These are phyloP conservation scores for Coix lacrymajobi DNA, from an alignment of 176 grass and related monocot species.

Conservation along the genomic window DNA sequence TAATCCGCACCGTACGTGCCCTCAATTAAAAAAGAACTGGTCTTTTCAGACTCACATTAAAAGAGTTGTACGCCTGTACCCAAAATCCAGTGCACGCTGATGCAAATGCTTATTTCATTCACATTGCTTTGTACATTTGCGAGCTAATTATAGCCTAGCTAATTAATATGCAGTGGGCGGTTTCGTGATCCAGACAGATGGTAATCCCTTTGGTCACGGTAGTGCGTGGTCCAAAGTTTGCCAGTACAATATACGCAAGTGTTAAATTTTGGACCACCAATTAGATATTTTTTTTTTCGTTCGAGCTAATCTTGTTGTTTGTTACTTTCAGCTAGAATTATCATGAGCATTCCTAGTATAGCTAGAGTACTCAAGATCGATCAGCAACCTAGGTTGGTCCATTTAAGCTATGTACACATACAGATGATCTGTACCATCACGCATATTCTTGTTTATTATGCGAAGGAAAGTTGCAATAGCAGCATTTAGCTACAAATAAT, in stretches of 20 bases:
- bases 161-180: neutral
- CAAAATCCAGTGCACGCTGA: neutral
- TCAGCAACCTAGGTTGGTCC: neutral
- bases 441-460: neutral
- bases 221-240: slow-evolving; percentile 43
- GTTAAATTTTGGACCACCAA: slow-evolving; percentile 35
- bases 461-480: neutral
- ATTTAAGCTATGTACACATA: neutral
- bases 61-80: neutral
- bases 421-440: slow-evolving; percentile 5
- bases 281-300: neutral
- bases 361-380: slow-evolving; percentile 2
- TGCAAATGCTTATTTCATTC: neutral
- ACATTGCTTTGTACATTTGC: neutral
- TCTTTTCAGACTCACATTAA: neutral
- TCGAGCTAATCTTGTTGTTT: slow-evolving; percentile 14
- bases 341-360: neutral
- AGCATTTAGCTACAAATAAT: neutral
- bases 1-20: neutral
- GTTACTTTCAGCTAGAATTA: slow-evolving; percentile 24
- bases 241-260: slow-evolving; percentile 15
- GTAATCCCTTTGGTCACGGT: neutral
- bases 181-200: slow-evolving; percentile 13
- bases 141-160: neutral
- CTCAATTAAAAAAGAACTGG: neutral